These are phyloP conservation scores for Clitopilus hobsonii DNA, from an alignment of 768 basidiomycete species.

Conservation along the genomic window DNA sequence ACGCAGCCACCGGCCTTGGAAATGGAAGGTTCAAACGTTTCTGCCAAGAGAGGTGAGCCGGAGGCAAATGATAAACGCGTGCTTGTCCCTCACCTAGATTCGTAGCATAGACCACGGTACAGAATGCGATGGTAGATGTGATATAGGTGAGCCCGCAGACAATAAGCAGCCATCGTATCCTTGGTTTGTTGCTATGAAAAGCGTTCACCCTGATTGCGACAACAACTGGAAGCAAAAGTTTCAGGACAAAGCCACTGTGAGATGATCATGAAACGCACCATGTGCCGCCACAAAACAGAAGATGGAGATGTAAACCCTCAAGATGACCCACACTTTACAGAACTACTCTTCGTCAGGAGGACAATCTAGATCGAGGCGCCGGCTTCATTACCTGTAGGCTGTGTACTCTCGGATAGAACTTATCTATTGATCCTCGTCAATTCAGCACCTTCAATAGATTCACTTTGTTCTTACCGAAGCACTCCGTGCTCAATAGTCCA, in stretches of 20 bases:
- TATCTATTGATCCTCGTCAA: neutral
- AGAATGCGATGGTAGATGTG: neutral
- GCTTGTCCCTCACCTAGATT: neutral
- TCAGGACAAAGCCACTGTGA: neutral
- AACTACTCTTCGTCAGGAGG: neutral
- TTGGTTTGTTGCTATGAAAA: neutral
- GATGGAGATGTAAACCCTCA: neutral
- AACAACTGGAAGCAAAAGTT: neutral
- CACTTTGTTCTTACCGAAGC: neutral
- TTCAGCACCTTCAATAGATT: neutral
- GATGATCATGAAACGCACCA: neutral
- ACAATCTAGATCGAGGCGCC: neutral
- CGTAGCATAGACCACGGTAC: neutral
- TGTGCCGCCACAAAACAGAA: neutral
- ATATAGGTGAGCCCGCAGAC: neutral
- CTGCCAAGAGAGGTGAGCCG: no score
- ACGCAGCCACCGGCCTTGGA: neutral
- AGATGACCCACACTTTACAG: neutral
- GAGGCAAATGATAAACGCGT: no score
- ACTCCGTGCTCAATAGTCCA: no score
- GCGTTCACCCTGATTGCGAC: neutral
- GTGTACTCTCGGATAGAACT: neutral
- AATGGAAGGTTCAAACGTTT: no score
- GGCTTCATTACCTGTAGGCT: neutral
- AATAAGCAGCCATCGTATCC: neutral